Evolutionary conservation across 1,284 basidiomycete species (phyloP).

Genomic region (Cutaneotrichosporon cyanovorans): DNA sequence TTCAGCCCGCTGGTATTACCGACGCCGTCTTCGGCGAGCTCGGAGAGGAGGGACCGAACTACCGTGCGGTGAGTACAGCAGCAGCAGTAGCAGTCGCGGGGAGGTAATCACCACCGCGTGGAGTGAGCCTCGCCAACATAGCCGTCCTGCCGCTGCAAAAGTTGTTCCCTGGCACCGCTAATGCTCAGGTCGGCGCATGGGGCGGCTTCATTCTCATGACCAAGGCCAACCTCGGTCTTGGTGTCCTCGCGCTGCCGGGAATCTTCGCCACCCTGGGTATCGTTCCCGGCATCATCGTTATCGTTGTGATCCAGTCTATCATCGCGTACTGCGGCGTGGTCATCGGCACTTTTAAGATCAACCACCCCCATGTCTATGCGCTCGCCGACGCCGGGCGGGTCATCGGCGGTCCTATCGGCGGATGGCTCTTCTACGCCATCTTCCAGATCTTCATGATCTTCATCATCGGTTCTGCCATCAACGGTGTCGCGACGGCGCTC

Average conservation of each 20-base stretch:
- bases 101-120: too few relatives aligned
- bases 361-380: slow-evolving; percentile 20
- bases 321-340: slow-evolving; percentile 22
- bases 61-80: slow-evolving; percentile 22
- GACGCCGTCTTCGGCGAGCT: slow-evolving; percentile 32
- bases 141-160: background rate
- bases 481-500: slow-evolving; percentile 22
- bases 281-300: slow-evolving; percentile 31
- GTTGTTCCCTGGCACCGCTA: background rate
- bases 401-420: slow-evolving; percentile 20
- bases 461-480: slow-evolving; percentile 22
- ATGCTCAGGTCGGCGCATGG: slow-evolving; percentile 12
- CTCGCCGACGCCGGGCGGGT: slow-evolving; percentile 28
- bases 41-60: slow-evolving; percentile 25
- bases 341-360: slow-evolving; percentile 23
- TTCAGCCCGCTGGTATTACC: slow-evolving; percentile 9
- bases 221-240: slow-evolving; percentile 34
- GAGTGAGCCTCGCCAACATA: too few relatives aligned
- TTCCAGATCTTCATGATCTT: slow-evolving; percentile 21
- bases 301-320: slow-evolving; percentile 28
- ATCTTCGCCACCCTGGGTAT: slow-evolving; percentile 29
- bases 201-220: slow-evolving; percentile 24
- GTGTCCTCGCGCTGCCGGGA: slow-evolving; percentile 32
- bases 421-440: slow-evolving; percentile 9
- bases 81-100: too few relatives aligned